These are phyloP conservation scores for Trichophyton rubrum DNA, from an alignment of 2,329 filamentous ascomycete species.

Conservation along the genomic window DNA sequence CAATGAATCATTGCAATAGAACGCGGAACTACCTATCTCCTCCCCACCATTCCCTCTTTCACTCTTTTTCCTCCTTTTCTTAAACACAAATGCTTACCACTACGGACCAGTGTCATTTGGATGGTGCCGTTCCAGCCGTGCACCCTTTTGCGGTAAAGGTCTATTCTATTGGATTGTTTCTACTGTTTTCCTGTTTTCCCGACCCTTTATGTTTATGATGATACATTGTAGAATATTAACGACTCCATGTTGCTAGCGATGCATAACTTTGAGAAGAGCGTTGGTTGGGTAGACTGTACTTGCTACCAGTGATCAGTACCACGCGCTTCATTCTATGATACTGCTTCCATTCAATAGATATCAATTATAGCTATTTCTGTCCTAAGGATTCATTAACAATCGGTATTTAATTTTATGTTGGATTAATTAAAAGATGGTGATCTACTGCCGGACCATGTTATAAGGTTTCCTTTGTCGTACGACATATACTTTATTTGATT, in stretches of 20 bases:
- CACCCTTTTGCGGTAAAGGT: neutral
- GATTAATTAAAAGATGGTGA: neutral
- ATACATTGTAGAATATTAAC: slow-evolving; percentile 1
- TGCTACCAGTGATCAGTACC: neutral
- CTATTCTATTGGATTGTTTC: neutral
- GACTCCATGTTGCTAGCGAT: neutral
- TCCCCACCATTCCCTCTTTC: neutral
- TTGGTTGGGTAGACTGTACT: neutral
- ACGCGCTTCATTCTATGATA: neutral
- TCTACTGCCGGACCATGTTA: neutral
- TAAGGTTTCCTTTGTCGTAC: too few species aligned
- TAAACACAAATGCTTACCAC: neutral
- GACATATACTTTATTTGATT: too few species aligned
- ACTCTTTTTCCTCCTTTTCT: neutral
- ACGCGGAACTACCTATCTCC: neutral
- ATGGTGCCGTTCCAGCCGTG: neutral
- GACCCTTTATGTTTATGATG: slow-evolving; percentile 6
- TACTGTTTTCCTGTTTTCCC: neutral
- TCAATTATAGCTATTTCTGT: neutral
- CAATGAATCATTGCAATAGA: neutral
- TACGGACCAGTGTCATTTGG: neutral
- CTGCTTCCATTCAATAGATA: neutral
- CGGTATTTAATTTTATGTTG: neutral
- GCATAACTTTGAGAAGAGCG: neutral
- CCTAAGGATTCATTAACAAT: neutral